Base-by-base conservation (phyloP, 2,329 filamentous ascomycete genomes). In the Ophioceras dolichostomum region DNA sequence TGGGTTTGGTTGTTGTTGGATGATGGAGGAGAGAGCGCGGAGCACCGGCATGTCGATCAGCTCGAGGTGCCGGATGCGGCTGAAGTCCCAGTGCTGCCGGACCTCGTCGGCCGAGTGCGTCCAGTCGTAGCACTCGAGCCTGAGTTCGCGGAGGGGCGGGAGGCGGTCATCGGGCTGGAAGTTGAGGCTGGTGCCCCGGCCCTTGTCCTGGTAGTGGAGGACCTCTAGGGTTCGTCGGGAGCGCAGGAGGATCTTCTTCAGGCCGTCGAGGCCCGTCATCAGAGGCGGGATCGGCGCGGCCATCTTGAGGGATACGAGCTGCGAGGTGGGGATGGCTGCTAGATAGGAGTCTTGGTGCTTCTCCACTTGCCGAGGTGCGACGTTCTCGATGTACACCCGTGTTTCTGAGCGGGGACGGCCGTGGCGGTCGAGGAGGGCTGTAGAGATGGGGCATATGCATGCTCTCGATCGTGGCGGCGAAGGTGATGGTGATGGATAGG, bases 81-180 rank as follows among this genome's bases (percentile, higher is more conserved):
- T 61, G 41, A 70, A 60, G 45, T 68, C 57, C 65, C 66, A 70
- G 39, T 69, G 63, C 14, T 41, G 44, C 2, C 39, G 44, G 5
- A 65, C 63, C 4, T 58, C 57, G 3, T 55, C 49, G 0, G 45
- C 34, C 1, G 49, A 50, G 42, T 70, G 67, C 9, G 57, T 50
- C 67, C 67, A 70, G 49, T 69, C 61, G 43, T 71, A 70, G 2
- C 62, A 67, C 34, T 57, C 58, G 27, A 71, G 49, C 2, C 47
- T 50, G 4, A 70, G 50, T 7, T 63, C 56, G 16, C 45, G 46
- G 5, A 70, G 46, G 0, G 65, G 49, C 2, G 67, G 66, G 18
- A 70, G 47, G 10, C 60, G 53, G 38, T 70, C 65, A 14, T 47
- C 50, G 0, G 41, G 42, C 0, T 37, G 28, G 22, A 70, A 68